Base-by-base conservation (phyloP, 305 asterid genomes). In the Rubia occidens region DNA sequence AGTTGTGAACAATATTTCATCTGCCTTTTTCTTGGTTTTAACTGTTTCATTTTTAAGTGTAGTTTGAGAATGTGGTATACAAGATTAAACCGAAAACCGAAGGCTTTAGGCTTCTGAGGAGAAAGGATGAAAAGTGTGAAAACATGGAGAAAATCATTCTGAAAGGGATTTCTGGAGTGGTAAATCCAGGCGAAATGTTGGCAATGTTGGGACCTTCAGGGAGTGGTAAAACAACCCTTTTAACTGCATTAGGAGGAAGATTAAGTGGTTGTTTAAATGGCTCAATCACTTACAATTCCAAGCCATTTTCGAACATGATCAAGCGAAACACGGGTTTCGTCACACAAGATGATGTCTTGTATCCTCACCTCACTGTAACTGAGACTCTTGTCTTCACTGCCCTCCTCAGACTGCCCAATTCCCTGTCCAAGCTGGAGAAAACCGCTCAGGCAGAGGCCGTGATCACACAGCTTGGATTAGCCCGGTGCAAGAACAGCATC, bases 121-220 rank as follows among this genome's bases (percentile, higher is more conserved):
- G 63, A 9, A 37, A 75, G n/a, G 75, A 17, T 0, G 11, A 63
- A 21, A 78, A 59, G 14, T 20, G 74, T 7, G 79, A 80, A 68
- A 49, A 85, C 6, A 75, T 67, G 17, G 98, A 87, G 63, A 82
- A 81, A 71, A 18, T 37, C 8, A 92, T 92, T 78, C 72, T 89
- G 26, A 88, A 81, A 26, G 96, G 97, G 42, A 55, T 88, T 35
- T 66, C 93, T 0, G 96, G 97, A 13, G 49, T 67, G 5, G 94
- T 87, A 3, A 70, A 40, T 8, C 94, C 97, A 0, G 96, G 96
- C 0, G 98, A 92, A 64, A 82, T 92, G 73, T 72, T 92, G 32
- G 96, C 98, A 13, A 88, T 88, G 98, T 80, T 92, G 40, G 98
- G 96, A 4, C 98, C 97, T 2, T 92, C 98, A 0, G 98, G 98